Base-by-base conservation (phyloP, 1,284 basidiomycete species). In the Sanghuangporus sanghuang region DNA sequence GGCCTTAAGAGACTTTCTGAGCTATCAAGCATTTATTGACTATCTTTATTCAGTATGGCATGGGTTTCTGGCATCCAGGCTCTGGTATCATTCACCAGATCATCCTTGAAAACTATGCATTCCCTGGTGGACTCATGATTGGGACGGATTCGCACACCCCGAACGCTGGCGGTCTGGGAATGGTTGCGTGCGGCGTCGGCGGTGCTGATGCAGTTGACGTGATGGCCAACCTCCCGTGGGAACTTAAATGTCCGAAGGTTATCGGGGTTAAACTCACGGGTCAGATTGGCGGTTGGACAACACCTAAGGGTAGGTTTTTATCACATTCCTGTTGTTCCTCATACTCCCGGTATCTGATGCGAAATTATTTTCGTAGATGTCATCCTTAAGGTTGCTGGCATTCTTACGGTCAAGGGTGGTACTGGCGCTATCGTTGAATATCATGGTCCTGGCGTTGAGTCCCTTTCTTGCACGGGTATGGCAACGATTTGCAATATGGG, bases 401-500 rank as follows among this genome's bases (percentile, higher is more conserved):
- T 96, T 73, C 87, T 98, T 70, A 97, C 95, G 42, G 95, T 98
- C 82, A 97, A 97, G 85, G 95, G 95, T 74, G 95, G 95, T 71
- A 98, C 96, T 71, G 95, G 95, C 71, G 94, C 95, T 66, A 97
- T 98, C 72, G 93, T 98, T 69, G 96, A 97, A 76, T 98, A 97
- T 83, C 88, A 81, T 70, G 95, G 95, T 69, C 78, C 93, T 71
- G 96, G 96, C 85, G 92, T 99, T 71, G 91, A 96, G 75, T 93
- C 93, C 39, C 86, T 99, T 69, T 98, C 96, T 57, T 95, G 92
- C 85, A 99, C 96, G 56, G 97, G 96, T 81, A 98, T 98, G 96
- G 97, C 93, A 66, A 99, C 96, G 59, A 95, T 97, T 72, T 98
- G 96, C 80, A 99, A 98, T 88, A 99, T 98, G 96, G 97, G 97